Evolutionary conservation across 257 asterid genomes (phyloP).

Genomic region (Przewalskia tangutica): DNA sequence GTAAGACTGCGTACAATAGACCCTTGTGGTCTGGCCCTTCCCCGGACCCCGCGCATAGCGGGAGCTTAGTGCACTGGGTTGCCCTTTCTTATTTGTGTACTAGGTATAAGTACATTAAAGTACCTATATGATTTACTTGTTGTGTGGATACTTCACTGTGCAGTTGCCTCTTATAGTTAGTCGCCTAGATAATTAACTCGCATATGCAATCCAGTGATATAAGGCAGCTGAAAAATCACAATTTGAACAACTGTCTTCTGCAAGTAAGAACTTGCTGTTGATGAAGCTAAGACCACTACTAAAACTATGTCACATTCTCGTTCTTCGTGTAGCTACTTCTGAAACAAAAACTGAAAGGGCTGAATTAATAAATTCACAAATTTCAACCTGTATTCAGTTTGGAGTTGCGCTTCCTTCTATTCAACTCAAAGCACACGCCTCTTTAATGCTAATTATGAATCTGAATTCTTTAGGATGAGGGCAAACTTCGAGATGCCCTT

Average conservation of each 20-base stretch:
- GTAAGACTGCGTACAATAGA: no score
- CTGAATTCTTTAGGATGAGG: slow-evolving; percentile 49
- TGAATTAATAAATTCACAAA: background rate
- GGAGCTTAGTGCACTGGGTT: no score
- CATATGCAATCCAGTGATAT: background rate
- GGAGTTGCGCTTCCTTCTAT: no score
- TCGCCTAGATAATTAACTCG: background rate
- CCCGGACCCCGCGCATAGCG: no score
- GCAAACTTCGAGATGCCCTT: slow-evolving; percentile 60
- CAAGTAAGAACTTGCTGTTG: background rate
- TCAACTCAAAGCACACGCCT: background rate
- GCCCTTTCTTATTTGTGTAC: background rate
- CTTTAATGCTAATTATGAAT: background rate
- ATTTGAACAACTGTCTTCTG: background rate
- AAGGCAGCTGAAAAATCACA: background rate
- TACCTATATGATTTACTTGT: background rate
- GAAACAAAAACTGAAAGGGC: background rate
- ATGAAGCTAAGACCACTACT: background rate
- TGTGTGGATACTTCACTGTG: background rate
- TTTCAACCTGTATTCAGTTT: background rate
- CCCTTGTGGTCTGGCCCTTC: no score
- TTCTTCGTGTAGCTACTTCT: background rate
- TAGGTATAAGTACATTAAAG: background rate
- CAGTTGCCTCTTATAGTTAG: background rate
- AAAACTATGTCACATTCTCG: background rate